Evolutionary conservation across 1,284 basidiomycete species (phyloP), one percentile per base, ranked within the genome.

Genomic region (Cerioporus squamosus): DNA sequence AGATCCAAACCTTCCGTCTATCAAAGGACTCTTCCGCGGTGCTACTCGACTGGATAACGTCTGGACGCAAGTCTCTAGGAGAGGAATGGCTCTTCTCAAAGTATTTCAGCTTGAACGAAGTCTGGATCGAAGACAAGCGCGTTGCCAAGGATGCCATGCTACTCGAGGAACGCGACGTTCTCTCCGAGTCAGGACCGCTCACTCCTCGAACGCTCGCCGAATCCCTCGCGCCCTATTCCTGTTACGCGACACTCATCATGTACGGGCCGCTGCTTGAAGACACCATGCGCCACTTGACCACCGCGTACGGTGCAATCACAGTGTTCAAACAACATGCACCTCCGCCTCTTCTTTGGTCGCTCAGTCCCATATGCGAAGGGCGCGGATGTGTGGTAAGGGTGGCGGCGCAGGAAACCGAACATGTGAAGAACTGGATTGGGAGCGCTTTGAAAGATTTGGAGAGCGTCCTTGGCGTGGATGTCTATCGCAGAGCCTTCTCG

Each of bases 11-110:
- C 20, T 89, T 93, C 69, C 81, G 79, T 39, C 82, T 97, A 55
- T 76, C 83, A 17, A 66, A 66, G n/a, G 77, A 79, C 42, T 82
- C 88, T 12, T 90, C 87, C 2, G 75, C 85, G 8, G 81, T 92
- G 39, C 72, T 95, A 1, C 81, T 97, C n/a, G 95, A 97, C 72
- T 96, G 94, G 93, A 77, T 94, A 57, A 97, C 94, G 2, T 91
- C 91, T 3, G 95, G 95, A 7, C 84, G 95, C 45, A 84, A 81
- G 69, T 81, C 87, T 20, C 80, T 84, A 18, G 90, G 90, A 22
- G 97, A 99, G 71, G 85, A 91, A 50, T 99, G 97, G 97, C 85
- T 76, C 1, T 97, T 98, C 73, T 83, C 88, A 42, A 79, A 83
- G 57, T 98, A 98, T 71, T 84, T 88, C 68, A 95, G 91, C 66